Conservation (phyloP, 495 filamentous ascomycete species). For the Trichoderma orchidacearum region DNA sequence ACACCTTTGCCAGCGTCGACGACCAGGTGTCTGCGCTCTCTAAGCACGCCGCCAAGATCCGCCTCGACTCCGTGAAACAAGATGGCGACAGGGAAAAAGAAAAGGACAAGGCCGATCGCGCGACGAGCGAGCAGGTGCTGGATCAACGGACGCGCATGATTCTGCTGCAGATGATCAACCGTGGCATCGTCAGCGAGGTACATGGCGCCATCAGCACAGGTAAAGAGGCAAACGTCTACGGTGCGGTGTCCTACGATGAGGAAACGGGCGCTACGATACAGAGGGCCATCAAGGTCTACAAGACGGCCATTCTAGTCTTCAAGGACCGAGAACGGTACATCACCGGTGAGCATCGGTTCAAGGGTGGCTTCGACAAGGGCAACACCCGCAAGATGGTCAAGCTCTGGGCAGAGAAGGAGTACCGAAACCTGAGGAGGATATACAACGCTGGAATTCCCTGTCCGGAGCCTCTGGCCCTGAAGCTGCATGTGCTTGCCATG, state of each 20-base stretch:
- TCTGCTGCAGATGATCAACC: slow-evolving; percentile 86
- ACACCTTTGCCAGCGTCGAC: slow-evolving; percentile 63
- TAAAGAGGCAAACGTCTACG: slow-evolving; percentile 97
- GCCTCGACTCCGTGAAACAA: slow-evolving; percentile 55
- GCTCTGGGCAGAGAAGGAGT: slow-evolving; percentile 97
- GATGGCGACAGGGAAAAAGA: slow-evolving; percentile 29
- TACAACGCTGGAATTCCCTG: slow-evolving; percentile 73
- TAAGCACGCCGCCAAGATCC: slow-evolving; percentile 79
- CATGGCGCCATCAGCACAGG: slow-evolving; percentile 90
- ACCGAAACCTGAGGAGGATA: slow-evolving; percentile 80
- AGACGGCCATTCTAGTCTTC: slow-evolving; percentile 91
- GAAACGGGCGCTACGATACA: slow-evolving; percentile 30
- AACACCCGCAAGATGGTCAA: slow-evolving; percentile 94
- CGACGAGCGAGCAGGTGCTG: slow-evolving; percentile 85
- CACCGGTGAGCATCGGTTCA: slow-evolving; percentile 69
- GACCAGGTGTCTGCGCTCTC: slow-evolving; percentile 77
- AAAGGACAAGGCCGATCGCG: slow-evolving; percentile 80
- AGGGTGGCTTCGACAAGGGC: slow-evolving; percentile 73
- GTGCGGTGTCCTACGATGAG: slow-evolving; percentile 31
- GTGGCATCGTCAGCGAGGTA: slow-evolving; percentile 64
- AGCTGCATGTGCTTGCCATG: slow-evolving; percentile 88
- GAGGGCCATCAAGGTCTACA: slow-evolving; percentile 94
- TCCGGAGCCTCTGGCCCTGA: slow-evolving; percentile 77
- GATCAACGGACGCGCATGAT: slow-evolving; percentile 93
- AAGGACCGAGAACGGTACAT: slow-evolving; percentile 95